These are phyloP conservation scores for Ophiostoma australiae DNA, from an alignment of 2,329 filamentous ascomycete species.

Conservation along the genomic window DNA sequence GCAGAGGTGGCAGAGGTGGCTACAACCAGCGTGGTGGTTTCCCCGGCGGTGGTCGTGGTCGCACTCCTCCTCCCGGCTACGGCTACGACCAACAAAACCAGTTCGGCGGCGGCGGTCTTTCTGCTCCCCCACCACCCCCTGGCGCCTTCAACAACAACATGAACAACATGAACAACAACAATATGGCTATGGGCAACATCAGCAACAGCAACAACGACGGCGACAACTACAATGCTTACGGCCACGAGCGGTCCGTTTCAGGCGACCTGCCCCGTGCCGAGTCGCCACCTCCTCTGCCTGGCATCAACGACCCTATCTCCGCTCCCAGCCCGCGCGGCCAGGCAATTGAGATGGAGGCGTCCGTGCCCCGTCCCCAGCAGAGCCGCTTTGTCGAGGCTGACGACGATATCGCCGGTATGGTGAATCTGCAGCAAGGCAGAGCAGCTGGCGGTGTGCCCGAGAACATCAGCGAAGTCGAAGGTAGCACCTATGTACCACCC, in stretches of 20 bases:
- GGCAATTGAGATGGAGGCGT: slow-evolving; percentile 75
- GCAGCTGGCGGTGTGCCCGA: slow-evolving; percentile 30
- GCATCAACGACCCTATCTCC: slow-evolving; percentile 34
- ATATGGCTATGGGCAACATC: neutral
- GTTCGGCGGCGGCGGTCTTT: slow-evolving; percentile 31
- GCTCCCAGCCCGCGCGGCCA: slow-evolving; percentile 47
- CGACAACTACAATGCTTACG: slow-evolving; percentile 41
- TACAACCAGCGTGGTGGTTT: slow-evolving; percentile 8
- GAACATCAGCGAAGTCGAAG: slow-evolving; percentile 30
- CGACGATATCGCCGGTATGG: slow-evolving; percentile 67
- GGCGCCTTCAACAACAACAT: slow-evolving; percentile 37
- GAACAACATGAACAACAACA: slow-evolving; percentile 30
- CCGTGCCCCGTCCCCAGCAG: slow-evolving; percentile 45
- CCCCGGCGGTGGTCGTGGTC: slow-evolving; percentile 28
- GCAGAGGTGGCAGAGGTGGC: slow-evolving; percentile 13
- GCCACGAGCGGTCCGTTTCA: slow-evolving; percentile 35
- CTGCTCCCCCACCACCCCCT: slow-evolving; percentile 37
- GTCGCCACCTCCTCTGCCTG: slow-evolving; percentile 58
- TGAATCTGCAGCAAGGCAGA: slow-evolving; percentile 59
- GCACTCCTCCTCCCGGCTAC: slow-evolving; percentile 44
- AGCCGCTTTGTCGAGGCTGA: slow-evolving; percentile 58
- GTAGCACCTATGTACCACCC: slow-evolving; percentile 50
- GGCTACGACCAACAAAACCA: slow-evolving; percentile 36
- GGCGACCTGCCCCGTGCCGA: slow-evolving; percentile 55
- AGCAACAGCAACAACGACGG: neutral